Percentiles rank a stretch among this genome's conserved stretches.
phyloP scores from a whole-genome alignment of 306 rosid species.

The Casuarina glauca region DNA sequence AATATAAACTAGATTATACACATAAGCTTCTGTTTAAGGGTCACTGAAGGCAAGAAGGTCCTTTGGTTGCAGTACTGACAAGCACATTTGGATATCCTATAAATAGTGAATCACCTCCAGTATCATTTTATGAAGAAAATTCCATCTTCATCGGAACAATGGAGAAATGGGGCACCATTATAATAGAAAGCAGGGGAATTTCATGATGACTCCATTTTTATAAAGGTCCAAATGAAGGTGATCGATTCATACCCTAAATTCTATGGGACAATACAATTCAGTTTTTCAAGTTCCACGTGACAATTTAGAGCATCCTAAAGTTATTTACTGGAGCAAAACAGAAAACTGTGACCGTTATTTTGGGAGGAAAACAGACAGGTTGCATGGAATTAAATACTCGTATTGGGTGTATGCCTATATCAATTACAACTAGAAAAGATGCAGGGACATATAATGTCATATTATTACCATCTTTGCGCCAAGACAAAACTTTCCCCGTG shows the following conservation, averaged over 20 bases:
- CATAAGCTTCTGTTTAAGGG: neutral
- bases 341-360: neutral
- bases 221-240: neutral
- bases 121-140: neutral
- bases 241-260: neutral
- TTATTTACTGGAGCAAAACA: neutral
- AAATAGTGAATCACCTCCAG: neutral
- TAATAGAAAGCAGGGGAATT: neutral
- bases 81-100: neutral
- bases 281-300: neutral
- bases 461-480: slow-evolving; percentile 93
- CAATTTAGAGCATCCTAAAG: neutral
- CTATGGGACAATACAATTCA: neutral
- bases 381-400: neutral
- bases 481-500: slow-evolving; percentile 94
- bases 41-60: neutral
- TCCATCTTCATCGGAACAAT: neutral
- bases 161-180: neutral
- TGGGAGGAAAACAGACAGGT: neutral
- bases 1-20: slow-evolving; percentile 14
- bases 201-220: neutral
- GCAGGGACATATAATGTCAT: slow-evolving; percentile 13
- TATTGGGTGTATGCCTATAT: slow-evolving; percentile 16
- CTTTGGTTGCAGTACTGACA: neutral
- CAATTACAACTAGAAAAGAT: slow-evolving; percentile 3